Evolutionary conservation across 768 basidiomycete species (phyloP).

Genomic region (Tricholoma sp.): DNA sequence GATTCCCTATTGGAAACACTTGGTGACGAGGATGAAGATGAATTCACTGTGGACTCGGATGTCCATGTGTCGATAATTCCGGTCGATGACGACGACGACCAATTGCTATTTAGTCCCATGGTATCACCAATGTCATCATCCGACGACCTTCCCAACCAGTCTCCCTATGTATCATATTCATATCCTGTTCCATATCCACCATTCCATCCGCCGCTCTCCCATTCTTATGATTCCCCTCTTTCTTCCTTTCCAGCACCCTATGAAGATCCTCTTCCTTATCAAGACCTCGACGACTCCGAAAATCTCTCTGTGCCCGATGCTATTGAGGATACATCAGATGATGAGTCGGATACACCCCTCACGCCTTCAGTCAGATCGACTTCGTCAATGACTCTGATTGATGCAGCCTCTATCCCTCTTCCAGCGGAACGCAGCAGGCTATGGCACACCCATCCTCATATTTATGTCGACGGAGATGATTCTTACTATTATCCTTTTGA

Average conservation of each 20-base stretch:
- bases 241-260: constrained; percentile 38
- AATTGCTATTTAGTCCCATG: constrained; percentile 55
- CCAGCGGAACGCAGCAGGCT: constrained; percentile 45
- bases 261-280: constrained; percentile 61
- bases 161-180: constrained; percentile 40
- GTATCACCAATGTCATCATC: constrained; percentile 73
- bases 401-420: constrained; percentile 47
- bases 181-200: constrained; percentile 67
- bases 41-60: constrained; percentile 40
- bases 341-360: constrained; percentile 69
- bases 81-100: constrained; percentile 62
- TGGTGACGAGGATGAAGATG: constrained; percentile 66
- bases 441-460: constrained; percentile 46
- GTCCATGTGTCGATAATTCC: constrained; percentile 40
- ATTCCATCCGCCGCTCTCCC: constrained; percentile 51
- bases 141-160: constrained; percentile 60
- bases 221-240: constrained; percentile 44
- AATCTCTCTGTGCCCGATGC: constrained; percentile 72
- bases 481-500: constrained; percentile 63
- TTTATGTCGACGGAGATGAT: constrained; percentile 59
- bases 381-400: constrained; percentile 47
- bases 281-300: constrained; percentile 57
- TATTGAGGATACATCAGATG: constrained; percentile 81
- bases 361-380: constrained; percentile 59
- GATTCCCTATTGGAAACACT: constrained; percentile 75